Evolutionary conservation across 148 eudicot species (phyloP).

Genomic region (Camellia lanceoleosa): DNA sequence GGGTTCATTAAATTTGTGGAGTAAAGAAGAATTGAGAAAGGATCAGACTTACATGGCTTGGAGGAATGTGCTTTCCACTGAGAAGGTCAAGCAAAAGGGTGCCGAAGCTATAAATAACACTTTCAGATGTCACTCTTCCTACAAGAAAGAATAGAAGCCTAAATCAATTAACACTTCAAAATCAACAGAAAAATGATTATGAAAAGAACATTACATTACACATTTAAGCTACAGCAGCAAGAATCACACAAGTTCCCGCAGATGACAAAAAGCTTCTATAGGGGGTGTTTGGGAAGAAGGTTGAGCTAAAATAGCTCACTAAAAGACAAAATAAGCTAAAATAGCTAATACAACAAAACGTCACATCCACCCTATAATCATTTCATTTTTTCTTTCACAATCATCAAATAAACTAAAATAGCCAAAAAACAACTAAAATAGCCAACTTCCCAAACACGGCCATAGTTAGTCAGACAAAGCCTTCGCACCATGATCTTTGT

Average conservation of each 20-base stretch:
- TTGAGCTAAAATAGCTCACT: too few relatives aligned
- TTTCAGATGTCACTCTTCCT: conserved; percentile 96
- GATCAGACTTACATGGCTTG: conserved; percentile 50
- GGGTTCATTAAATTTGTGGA: background rate
- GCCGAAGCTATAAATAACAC: conserved; percentile 94
- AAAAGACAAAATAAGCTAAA: too few relatives aligned
- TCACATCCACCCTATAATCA: too few relatives aligned
- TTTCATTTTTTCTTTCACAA: too few relatives aligned
- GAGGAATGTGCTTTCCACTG: conserved; percentile 96
- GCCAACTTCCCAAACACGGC: too few relatives aligned
- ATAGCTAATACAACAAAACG: too few relatives aligned
- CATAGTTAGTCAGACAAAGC: background rate
- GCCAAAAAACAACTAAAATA: too few relatives aligned
- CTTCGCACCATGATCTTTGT: background rate
- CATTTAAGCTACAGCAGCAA: background rate
- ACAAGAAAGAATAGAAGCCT: conserved; percentile 1
- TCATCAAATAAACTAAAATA: too few relatives aligned
- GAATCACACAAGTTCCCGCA: background rate
- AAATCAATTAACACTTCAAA: background rate
- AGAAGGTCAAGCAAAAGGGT: conserved; percentile 93
- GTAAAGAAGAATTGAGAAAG: background rate
- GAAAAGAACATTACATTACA: background rate
- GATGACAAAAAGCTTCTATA: background rate
- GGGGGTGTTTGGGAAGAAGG: too few relatives aligned
- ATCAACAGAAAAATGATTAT: background rate